A percentile compares a stretch with the other conserved stretches of the same genome.
Conservation (phyloP, 768 basidiomycete genomes). For the Serendipita sp. region DNA sequence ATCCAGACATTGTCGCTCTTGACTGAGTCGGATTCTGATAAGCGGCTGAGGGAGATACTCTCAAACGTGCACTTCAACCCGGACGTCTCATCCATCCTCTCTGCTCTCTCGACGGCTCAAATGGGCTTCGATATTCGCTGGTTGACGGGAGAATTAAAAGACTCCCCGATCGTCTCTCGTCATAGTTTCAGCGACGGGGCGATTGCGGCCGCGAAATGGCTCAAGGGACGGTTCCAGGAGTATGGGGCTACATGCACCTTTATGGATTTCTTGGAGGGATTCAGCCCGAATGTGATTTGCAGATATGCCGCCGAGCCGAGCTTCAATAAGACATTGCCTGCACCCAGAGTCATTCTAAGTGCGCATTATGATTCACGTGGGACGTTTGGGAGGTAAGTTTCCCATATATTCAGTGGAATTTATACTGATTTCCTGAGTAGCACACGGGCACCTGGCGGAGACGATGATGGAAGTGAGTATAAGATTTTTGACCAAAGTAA, state of each 20-base stretch:
- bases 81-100: slow-evolving; percentile 47
- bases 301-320: background rate
- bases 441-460: slow-evolving; percentile 28
- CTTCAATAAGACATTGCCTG: background rate
- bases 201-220: slow-evolving; percentile 50
- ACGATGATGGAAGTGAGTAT: slow-evolving; percentile 37
- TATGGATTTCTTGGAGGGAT: slow-evolving; percentile 48
- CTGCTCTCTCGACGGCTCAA: slow-evolving; percentile 47
- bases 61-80: slow-evolving; percentile 38
- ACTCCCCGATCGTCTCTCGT: slow-evolving; percentile 57
- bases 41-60: background rate
- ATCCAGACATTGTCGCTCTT: too few relatives aligned
- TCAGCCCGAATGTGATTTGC: slow-evolving; percentile 73
- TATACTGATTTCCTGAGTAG: background rate
- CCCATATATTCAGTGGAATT: slow-evolving; percentile 26
- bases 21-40: background rate
- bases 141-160: slow-evolving; percentile 67
- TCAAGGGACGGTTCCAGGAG: slow-evolving; percentile 55
- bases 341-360: slow-evolving; percentile 47
- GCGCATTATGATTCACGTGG: slow-evolving; percentile 89
- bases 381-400: slow-evolving; percentile 61
- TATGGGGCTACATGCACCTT: slow-evolving; percentile 63
- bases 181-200: slow-evolving; percentile 68
- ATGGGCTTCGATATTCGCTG: slow-evolving; percentile 61
- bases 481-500: too few relatives aligned